Evolutionary conservation across 2,329 filamentous ascomycete species (phyloP).

Genomic region (Alternaria triticimaculans): DNA sequence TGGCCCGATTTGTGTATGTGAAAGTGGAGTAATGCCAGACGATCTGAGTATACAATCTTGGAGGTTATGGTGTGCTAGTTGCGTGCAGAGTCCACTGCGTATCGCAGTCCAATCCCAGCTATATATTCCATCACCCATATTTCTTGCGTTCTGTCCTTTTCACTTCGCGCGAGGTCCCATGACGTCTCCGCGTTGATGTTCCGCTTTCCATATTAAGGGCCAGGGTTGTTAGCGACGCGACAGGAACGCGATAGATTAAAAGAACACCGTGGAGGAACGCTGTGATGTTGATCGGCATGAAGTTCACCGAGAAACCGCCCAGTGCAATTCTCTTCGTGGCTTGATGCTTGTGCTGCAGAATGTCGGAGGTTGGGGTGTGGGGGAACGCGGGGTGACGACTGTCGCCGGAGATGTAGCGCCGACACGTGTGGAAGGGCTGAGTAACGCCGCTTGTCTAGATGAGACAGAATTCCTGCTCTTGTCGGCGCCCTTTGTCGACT

Average conservation of each 20-base stretch:
- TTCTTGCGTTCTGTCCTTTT: slow-evolving; percentile 27
- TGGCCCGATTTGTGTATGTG: not conserved
- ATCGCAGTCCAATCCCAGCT: not conserved
- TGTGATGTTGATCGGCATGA: not conserved
- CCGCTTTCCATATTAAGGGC: slow-evolving; percentile 26
- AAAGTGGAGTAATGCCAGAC: not conserved
- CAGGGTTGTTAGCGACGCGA: slow-evolving; percentile 13
- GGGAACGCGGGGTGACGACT: not conserved
- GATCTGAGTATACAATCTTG: not conserved
- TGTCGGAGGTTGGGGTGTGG: not conserved
- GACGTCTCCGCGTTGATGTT: slow-evolving; percentile 12
- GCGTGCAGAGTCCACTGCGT: not conserved
- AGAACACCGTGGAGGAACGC: slow-evolving; percentile 21
- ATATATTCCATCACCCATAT: not conserved
- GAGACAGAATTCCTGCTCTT: slow-evolving; percentile 6
- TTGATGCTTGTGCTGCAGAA: not conserved
- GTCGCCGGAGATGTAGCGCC: not conserved
- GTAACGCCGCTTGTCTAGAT: not conserved
- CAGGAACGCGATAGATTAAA: slow-evolving; percentile 27
- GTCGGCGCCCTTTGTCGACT: not conserved
- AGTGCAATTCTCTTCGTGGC: not conserved
- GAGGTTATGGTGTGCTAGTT: not conserved
- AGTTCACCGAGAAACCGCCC: not conserved
- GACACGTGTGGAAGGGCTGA: not conserved
- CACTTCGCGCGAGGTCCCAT: not conserved